Evolutionary conservation across 192 early-diverging fungal genomes (phyloP).

Genomic region (Coemansia sp.): DNA sequence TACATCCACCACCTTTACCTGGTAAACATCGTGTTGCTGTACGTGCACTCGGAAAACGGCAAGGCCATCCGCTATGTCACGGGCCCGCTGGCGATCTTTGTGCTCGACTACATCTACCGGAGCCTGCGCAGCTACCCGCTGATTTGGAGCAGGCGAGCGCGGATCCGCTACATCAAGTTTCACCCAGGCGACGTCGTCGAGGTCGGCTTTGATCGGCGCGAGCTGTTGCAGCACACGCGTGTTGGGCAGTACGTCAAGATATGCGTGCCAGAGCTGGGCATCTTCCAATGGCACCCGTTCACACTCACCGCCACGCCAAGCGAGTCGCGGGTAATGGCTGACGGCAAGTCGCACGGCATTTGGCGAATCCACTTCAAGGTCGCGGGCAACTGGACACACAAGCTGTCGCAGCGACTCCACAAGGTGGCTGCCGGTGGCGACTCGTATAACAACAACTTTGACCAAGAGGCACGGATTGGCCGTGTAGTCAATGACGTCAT

Average conservation of each 20-base stretch:
- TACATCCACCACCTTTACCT: constrained; percentile 79
- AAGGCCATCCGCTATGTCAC: constrained; percentile 47
- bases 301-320: constrained; percentile 73
- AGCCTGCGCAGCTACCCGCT: constrained; percentile 57
- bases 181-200: constrained; percentile 75
- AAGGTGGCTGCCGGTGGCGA: constrained; percentile 49
- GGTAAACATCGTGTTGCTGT: constrained; percentile 67
- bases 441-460: constrained; percentile 44
- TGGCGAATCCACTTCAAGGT: constrained; percentile 76
- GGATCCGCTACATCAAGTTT: constrained; percentile 68
- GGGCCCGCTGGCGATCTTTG: constrained; percentile 53
- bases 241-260: constrained; percentile 78
- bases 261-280: constrained; percentile 69
- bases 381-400: constrained; percentile 75
- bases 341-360: constrained; percentile 43
- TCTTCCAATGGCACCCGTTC: constrained; percentile 82
- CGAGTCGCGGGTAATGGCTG: constrained; percentile 65
- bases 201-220: constrained; percentile 64
- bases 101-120: constrained; percentile 60
- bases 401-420: constrained; percentile 59
- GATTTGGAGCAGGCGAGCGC: constrained; percentile 39
- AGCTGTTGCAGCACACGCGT: constrained; percentile 52
- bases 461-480: constrained; percentile 52
- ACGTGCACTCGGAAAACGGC: constrained; percentile 69
- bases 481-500: constrained; percentile 39